These are phyloP conservation scores for Pyrenochaeta sp. DNA, from an alignment of 2,329 filamentous ascomycete genomes.

Conservation along the genomic window DNA sequence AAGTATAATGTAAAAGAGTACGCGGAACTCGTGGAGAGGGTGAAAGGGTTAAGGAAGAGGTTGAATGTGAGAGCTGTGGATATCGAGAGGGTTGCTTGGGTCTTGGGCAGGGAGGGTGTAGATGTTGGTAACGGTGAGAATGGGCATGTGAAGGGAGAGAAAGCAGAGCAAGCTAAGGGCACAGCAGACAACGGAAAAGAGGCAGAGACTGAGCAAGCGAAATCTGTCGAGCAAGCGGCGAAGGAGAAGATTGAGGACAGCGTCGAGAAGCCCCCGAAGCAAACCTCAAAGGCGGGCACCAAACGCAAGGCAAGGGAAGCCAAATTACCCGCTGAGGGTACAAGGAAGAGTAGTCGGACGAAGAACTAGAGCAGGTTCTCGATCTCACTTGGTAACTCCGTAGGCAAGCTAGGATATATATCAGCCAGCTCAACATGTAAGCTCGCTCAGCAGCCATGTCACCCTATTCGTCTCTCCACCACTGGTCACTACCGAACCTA, in stretches of 20 bases:
- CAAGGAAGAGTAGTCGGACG: slow-evolving; percentile 37
- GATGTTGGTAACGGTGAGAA: slow-evolving; percentile 10
- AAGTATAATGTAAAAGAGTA: slow-evolving; percentile 79
- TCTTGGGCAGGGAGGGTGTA: slow-evolving; percentile 61
- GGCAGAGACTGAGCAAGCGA: background rate
- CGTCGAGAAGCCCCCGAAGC: slow-evolving; percentile 1
- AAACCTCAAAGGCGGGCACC: slow-evolving; percentile 19
- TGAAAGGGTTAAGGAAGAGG: slow-evolving; percentile 37
- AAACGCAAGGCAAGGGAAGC: slow-evolving; percentile 34
- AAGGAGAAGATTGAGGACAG: background rate
- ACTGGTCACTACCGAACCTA: too few relatives aligned
- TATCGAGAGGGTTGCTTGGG: slow-evolving; percentile 75
- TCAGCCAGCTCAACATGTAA: too few relatives aligned
- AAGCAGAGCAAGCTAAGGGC: background rate
- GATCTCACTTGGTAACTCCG: too few relatives aligned
- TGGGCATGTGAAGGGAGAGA: background rate
- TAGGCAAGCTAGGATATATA: too few relatives aligned
- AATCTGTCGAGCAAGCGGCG: background rate
- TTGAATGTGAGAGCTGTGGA: slow-evolving; percentile 62
- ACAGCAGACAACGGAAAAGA: slow-evolving; percentile 5
- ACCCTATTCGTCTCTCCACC: too few relatives aligned
- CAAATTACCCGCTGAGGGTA: slow-evolving; percentile 22
- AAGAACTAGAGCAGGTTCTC: slow-evolving; percentile 23
- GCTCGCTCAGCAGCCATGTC: too few relatives aligned
- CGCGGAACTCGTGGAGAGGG: slow-evolving; percentile 57